phyloP scores from a whole-genome alignment of 2,329 filamentous ascomycete genomes.

The Colletotrichum simmondsii region DNA sequence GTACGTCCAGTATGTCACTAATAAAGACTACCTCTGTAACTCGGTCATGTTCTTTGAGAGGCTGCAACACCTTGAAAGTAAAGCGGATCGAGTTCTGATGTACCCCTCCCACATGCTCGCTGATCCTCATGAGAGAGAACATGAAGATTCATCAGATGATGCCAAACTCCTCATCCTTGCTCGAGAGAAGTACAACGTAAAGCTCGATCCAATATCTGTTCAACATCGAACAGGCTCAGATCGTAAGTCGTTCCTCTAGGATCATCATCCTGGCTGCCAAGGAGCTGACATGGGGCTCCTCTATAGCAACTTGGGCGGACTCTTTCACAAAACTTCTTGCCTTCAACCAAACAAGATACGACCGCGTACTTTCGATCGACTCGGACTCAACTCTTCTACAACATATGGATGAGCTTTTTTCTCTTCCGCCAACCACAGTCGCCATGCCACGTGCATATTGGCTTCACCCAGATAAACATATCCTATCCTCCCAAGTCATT shows the following conservation, averaged over 20 bases:
- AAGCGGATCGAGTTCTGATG: conserved; percentile 57
- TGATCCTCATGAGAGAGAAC: conserved; percentile 41
- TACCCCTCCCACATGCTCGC: conserved; percentile 53
- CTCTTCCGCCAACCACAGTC: conserved; percentile 67
- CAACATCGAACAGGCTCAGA: conserved; percentile 49
- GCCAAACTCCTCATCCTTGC: conserved; percentile 52
- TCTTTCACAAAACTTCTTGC: conserved; percentile 75
- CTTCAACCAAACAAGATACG: conserved; percentile 71
- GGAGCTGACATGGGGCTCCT: background rate
- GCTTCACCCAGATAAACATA: conserved; percentile 63
- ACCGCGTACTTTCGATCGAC: conserved; percentile 60
- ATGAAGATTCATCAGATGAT: conserved; percentile 38
- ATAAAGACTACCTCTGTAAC: conserved; percentile 59
- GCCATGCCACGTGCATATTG: conserved; percentile 79
- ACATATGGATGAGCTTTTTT: conserved; percentile 75
- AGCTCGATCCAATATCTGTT: conserved; percentile 53
- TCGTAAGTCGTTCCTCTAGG: conserved; percentile 40
- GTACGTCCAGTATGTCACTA: conserved; percentile 61
- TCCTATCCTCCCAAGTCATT: conserved; percentile 70
- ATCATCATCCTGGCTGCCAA: background rate
- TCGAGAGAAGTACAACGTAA: conserved; percentile 56
- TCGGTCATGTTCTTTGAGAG: conserved; percentile 62
- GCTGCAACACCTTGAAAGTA: conserved; percentile 52
- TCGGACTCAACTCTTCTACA: conserved; percentile 71
- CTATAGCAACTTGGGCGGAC: conserved; percentile 65